Base-by-base conservation (phyloP, 23 red algal species). In the Agarophyton chilense region DNA sequence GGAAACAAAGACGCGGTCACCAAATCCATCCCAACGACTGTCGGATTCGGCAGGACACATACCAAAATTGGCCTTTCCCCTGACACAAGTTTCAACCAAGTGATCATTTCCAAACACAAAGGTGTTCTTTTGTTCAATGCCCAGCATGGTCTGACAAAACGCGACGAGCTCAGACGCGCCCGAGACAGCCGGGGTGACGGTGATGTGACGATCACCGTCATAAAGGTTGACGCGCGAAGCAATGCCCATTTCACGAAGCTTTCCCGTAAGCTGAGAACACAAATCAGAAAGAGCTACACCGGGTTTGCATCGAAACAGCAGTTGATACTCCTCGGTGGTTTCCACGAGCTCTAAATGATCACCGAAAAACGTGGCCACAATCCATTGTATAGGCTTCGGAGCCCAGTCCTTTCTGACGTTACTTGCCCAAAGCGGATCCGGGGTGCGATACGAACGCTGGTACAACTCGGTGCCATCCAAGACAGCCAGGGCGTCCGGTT, bases 381-480 rank as follows among this genome's bases (percentile, higher is more conserved):
- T 34, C 88, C 88, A 92, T 76, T 42, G 33, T 9, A 83, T 57
- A 19, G 88, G 88, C 42, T 92, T 92, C 21, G 88, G 88, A 13
- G 53, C 56, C 88, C 88, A 92, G 36, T 74, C 60, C 22, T 71
- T 71, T 18, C 63, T 26, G 14, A 92, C 76, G 6, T 22, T 82
- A 38, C 68, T 61, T 7, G 64, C 88, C 88, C 88, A 92, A 42
- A 75, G 76, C 75, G 88, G 88, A 44, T 92, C 88, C 33, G 88
- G 77, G 31, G 88, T 92, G 17, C 77, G 76, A 58, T 92, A 92
- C 24, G 34, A 32, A 2, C 63, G 79, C 52, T 92, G 88, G 62
- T 92, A 92, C 58, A 92, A 25, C 41, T 92, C 88, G n/a, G 88
- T 43, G 2, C 88, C 88, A 46, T 72, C 63, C 24, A 72, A 47